Evolutionary conservation across 2,329 filamentous ascomycete species (phyloP), one percentile per base, ranked within the genome.

Genomic region (Fusarium sp.): DNA sequence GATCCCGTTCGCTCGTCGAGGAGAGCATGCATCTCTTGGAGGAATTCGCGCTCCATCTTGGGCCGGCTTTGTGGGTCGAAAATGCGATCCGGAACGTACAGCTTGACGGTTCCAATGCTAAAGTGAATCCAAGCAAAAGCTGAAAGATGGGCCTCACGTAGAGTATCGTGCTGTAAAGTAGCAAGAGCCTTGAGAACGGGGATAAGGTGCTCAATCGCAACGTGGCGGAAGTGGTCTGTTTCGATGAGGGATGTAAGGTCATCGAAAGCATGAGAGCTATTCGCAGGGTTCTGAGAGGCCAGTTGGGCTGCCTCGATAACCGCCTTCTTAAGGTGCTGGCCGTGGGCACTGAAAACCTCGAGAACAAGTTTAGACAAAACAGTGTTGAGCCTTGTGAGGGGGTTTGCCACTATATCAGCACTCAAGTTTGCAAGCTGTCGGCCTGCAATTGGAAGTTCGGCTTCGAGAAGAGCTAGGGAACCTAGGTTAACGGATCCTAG

Each of bases 41-140:
- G 84, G 54, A 86, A 87, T 42, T 85, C 82, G 21, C 88, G 86
- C 71, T 93, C 90, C 20, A 97, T 86, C 52, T 87, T 83, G 8
- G 88, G 87, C 52, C 86, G 84, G 60, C 90, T 83, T 62, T 90
- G 87, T 2, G 96, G 96, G 77, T 99, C 96, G 74, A 95, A 96
- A 6, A 92, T 87, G 70, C 91, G 90, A 77, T 97, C 91, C 0
- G 97, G 94, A 4, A 98, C 89, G 75, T 95, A 98, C 4, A 98
- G 84, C 66, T 88, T 87, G 47, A 98, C 84, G 38, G 91, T 88
- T 18, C 91, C 90, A 21, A 94, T 80, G 3, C 93, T 91, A 63
- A 97, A 89, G 50, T 91, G 85, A 28, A 94, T 85, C 89, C 94
- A 96, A 8, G 92, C 91, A 23, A 91, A 80, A 8, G 81, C 80